Evolutionary conservation across 495 filamentous ascomycete species (phyloP).

Genomic region (Annulohypoxylon stygium): DNA sequence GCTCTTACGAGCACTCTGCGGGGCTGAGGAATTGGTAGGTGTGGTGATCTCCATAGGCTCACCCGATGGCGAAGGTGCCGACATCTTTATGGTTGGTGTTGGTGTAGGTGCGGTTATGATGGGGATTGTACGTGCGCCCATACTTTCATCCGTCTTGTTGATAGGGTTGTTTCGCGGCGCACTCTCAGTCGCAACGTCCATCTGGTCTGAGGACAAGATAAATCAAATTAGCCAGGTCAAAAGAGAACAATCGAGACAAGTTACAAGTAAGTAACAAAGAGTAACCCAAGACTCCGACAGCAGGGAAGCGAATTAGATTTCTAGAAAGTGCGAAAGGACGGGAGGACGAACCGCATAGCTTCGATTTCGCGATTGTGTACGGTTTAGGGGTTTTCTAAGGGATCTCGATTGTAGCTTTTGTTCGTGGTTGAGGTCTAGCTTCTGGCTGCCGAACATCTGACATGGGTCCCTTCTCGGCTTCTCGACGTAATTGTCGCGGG

Average conservation of each 20-base stretch:
- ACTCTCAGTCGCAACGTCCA: conserved; percentile 64
- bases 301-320: conserved; percentile 35
- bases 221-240: conserved; percentile 39
- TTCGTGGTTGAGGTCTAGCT: conserved; percentile 38
- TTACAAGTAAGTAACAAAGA: conserved; percentile 42
- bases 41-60: conserved; percentile 67
- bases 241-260: conserved; percentile 30
- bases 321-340: conserved; percentile 41
- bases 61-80: conserved; percentile 60
- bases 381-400: conserved; percentile 34
- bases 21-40: conserved; percentile 59
- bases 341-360: conserved; percentile 44
- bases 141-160: conserved; percentile 55
- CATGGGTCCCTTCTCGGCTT: conserved; percentile 40
- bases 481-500: conserved; percentile 42
- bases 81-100: conserved; percentile 63
- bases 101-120: conserved; percentile 56
- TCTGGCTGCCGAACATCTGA: conserved; percentile 44
- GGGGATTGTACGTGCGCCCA: conserved; percentile 62
- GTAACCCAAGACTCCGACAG: conserved; percentile 27
- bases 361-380: conserved; percentile 39
- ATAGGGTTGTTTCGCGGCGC: conserved; percentile 57
- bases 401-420: conserved; percentile 31
- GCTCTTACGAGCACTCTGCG: conserved; percentile 58
- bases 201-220: conserved; percentile 56